A percentile compares a stretch with the other conserved stretches of the same genome.
These are phyloP conservation scores for Anethum foeniculum DNA, from an alignment of 140 eudicot genomes.

Conservation along the genomic window DNA sequence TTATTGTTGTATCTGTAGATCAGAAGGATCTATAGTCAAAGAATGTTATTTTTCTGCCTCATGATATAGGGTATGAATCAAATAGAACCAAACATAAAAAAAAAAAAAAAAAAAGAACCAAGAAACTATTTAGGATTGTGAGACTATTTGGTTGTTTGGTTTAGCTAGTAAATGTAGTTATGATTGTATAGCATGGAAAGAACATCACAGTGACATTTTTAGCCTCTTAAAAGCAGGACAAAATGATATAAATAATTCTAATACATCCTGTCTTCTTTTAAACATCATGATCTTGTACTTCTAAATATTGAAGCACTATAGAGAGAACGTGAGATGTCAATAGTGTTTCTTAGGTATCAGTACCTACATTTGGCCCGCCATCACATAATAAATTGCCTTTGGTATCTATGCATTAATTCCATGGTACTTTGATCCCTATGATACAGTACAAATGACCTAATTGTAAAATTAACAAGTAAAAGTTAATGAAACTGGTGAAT, in stretches of 20 bases:
- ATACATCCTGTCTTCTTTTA: not conserved
- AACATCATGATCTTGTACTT: not conserved
- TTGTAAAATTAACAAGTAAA: not conserved
- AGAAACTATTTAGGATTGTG: not conserved
- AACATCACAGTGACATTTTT: not conserved
- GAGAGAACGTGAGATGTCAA: not conserved
- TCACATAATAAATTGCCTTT: not conserved
- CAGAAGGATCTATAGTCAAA: not conserved
- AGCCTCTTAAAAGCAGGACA: not conserved
- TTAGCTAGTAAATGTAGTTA: not conserved
- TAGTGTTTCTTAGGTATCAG: not conserved
- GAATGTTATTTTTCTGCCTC: not conserved
- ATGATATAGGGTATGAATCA: not conserved
- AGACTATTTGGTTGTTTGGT: not conserved
- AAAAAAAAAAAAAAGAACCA: not conserved
- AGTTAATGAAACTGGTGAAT: not conserved
- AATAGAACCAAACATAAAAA: not conserved
- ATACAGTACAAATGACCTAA: not conserved
- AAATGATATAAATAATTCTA: not conserved
- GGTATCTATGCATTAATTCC: not conserved
- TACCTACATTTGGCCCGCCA: not conserved
- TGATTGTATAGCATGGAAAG: conserved; percentile 1
- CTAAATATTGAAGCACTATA: not conserved
- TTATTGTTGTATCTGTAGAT: not conserved
- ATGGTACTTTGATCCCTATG: not conserved